Conservation (phyloP, 2,329 filamentous ascomycete genomes). For the Ploettnerulaceae sp. region DNA sequence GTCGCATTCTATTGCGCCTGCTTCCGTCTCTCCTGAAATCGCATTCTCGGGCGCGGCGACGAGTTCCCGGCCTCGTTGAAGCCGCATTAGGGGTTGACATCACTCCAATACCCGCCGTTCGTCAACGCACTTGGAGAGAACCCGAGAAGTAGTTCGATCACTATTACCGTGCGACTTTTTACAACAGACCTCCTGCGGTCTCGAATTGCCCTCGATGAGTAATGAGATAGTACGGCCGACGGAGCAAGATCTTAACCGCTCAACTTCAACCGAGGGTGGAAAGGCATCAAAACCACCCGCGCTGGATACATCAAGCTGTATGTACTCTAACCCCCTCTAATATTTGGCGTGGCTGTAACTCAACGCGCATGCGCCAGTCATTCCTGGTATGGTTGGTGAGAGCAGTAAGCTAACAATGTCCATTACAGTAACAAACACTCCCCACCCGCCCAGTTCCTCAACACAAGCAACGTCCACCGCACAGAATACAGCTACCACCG, state of each 20-base stretch:
- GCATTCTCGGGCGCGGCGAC: constrained; percentile 17
- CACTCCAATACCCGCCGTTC: constrained; percentile 7
- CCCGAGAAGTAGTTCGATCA: not conserved
- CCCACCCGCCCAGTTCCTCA: constrained; percentile 31
- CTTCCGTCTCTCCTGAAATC: constrained; percentile 9
- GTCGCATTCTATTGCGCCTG: constrained; percentile 20
- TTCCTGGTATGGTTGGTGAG: not conserved
- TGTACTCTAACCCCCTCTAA: constrained; percentile 11
- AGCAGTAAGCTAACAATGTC: constrained; percentile 21
- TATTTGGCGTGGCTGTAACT: not conserved
- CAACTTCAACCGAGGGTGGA: constrained; percentile 29
- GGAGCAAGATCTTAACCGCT: constrained; percentile 33
- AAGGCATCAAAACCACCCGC: constrained; percentile 31
- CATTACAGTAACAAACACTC: constrained; percentile 25
- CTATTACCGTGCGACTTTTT: constrained; percentile 11
- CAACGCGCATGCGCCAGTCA: constrained; percentile 11
- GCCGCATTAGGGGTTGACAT: constrained; percentile 15
- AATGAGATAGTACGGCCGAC: constrained; percentile 35
- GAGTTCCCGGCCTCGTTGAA: constrained; percentile 9
- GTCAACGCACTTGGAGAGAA: constrained; percentile 24
- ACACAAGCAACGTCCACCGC: constrained; percentile 30
- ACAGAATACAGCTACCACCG: constrained; percentile 30
- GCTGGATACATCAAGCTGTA: constrained; percentile 33
- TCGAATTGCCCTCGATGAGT: constrained; percentile 36
- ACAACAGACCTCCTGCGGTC: constrained; percentile 15